These are phyloP conservation scores for Aphanocladium album DNA, from an alignment of 2,329 filamentous ascomycete species.

Conservation along the genomic window DNA sequence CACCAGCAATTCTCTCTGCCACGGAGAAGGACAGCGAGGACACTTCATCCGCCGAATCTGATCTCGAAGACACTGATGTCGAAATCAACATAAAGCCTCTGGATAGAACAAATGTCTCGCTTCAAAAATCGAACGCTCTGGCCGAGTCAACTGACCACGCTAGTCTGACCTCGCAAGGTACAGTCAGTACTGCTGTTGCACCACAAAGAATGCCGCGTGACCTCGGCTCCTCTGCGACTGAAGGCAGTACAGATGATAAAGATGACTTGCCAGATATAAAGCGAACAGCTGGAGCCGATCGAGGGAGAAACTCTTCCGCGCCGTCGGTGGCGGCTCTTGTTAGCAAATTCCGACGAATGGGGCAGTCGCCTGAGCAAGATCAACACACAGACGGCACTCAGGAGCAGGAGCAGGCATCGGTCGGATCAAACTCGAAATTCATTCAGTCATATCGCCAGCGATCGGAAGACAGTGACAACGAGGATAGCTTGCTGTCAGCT, in stretches of 20 bases:
- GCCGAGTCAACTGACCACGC: neutral
- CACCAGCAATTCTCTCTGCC: too few species aligned
- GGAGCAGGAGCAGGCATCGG: constrained; percentile 4
- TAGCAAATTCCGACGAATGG: constrained; percentile 21
- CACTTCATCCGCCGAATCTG: neutral
- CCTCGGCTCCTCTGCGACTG: neutral
- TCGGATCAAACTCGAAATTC: constrained; percentile 9
- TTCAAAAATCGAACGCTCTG: neutral
- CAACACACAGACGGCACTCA: neutral
- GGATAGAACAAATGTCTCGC: neutral
- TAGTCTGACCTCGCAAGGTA: neutral
- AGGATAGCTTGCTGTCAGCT: neutral
- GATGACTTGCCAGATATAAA: neutral
- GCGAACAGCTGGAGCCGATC: neutral
- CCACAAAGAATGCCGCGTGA: neutral
- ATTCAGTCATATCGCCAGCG: constrained; percentile 11
- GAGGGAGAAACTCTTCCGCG: constrained; percentile 10
- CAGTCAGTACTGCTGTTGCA: neutral
- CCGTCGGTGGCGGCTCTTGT: constrained; percentile 23
- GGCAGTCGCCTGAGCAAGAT: constrained; percentile 10
- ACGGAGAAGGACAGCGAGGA: neutral
- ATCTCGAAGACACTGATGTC: neutral
- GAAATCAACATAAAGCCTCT: neutral
- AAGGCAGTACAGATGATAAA: neutral
- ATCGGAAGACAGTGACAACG: constrained; percentile 6